Evolutionary conservation across 331 rosid species (phyloP).

Genomic region (Saraca asoca): DNA sequence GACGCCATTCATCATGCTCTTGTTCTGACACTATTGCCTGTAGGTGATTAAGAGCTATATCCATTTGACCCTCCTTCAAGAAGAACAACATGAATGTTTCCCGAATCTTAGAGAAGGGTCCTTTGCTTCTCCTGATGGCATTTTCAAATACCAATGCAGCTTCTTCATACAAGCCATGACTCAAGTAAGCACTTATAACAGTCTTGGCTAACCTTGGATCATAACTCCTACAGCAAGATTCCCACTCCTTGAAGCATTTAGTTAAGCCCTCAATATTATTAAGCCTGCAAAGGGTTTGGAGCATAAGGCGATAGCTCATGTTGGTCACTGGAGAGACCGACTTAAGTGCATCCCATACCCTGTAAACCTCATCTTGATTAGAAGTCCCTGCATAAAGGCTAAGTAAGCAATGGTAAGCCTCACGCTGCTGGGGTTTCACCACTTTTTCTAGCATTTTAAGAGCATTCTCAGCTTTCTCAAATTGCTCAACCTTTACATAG

Average conservation of each 20-base stretch:
- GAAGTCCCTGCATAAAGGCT: slow-evolving; percentile 66
- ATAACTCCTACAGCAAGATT: slow-evolving; percentile 48
- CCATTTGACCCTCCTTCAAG: slow-evolving; percentile 48
- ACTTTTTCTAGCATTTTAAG: slow-evolving; percentile 57
- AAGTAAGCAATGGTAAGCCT: slow-evolving; percentile 59
- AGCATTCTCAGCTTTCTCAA: slow-evolving; percentile 60
- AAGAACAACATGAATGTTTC: slow-evolving; percentile 60
- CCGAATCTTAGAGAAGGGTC: slow-evolving; percentile 52
- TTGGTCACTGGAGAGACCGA: slow-evolving; percentile 47
- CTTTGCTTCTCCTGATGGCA: slow-evolving; percentile 49
- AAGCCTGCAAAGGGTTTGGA: slow-evolving; percentile 67
- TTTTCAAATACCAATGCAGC: slow-evolving; percentile 56
- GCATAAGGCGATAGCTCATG: slow-evolving; percentile 65
- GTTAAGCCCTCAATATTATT: slow-evolving; percentile 59
- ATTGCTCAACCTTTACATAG: slow-evolving; percentile 57
- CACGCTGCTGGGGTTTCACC: slow-evolving; percentile 43
- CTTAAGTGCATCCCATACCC: slow-evolving; percentile 67
- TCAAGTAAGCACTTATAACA: slow-evolving; percentile 58
- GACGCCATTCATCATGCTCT: slow-evolving; percentile 47
- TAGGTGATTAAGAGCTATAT: slow-evolving; percentile 59
- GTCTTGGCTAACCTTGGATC: slow-evolving; percentile 53
- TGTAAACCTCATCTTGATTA: slow-evolving; percentile 58
- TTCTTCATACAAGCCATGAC: slow-evolving; percentile 55
- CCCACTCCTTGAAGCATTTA: slow-evolving; percentile 71
- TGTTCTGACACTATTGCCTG: slow-evolving; percentile 52